Percentiles rank a stretch among this genome's conserved stretches.
These are phyloP conservation scores for Plantago ovata DNA, from an alignment of 257 asterid genomes.

Conservation along the genomic window DNA sequence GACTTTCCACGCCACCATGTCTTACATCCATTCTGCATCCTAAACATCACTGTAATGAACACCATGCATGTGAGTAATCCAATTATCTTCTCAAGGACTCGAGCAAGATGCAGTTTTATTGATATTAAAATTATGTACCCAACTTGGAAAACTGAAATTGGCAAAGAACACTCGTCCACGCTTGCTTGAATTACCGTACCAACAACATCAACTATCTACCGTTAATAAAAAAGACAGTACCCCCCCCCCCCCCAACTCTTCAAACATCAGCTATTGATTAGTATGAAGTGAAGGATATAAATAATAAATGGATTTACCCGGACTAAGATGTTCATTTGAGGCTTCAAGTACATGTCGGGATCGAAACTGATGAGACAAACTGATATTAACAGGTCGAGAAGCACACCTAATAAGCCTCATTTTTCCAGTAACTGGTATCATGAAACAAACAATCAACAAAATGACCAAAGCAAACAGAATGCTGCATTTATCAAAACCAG, in stretches of 20 bases:
- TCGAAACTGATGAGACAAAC: slow-evolving; percentile 29
- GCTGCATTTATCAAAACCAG: too few species aligned
- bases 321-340: slow-evolving; percentile 18
- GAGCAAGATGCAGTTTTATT: too few species aligned
- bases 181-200: too few species aligned
- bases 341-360: slow-evolving; percentile 14
- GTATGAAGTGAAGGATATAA: slow-evolving; percentile 2
- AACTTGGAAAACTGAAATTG: slow-evolving; percentile 5
- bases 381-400: slow-evolving; percentile 22
- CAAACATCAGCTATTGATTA: too few species aligned
- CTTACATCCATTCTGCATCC: slow-evolving; percentile 27
- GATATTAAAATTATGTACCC: slow-evolving; percentile 11
- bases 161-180: too few species aligned
- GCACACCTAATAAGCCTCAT: slow-evolving; percentile 32
- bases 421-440: background rate
- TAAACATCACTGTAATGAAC: slow-evolving; percentile 28
- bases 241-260: too few species aligned
- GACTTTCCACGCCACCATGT: slow-evolving; percentile 32
- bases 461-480: too few species aligned
- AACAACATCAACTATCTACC: too few species aligned
- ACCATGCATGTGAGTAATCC: slow-evolving; percentile 4
- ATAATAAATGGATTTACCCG: slow-evolving; percentile 21
- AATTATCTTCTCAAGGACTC: too few species aligned
- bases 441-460: too few species aligned
- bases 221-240: too few species aligned